Conservation (phyloP, 2,329 filamentous ascomycete species). For the Cytospora leucostoma region DNA sequence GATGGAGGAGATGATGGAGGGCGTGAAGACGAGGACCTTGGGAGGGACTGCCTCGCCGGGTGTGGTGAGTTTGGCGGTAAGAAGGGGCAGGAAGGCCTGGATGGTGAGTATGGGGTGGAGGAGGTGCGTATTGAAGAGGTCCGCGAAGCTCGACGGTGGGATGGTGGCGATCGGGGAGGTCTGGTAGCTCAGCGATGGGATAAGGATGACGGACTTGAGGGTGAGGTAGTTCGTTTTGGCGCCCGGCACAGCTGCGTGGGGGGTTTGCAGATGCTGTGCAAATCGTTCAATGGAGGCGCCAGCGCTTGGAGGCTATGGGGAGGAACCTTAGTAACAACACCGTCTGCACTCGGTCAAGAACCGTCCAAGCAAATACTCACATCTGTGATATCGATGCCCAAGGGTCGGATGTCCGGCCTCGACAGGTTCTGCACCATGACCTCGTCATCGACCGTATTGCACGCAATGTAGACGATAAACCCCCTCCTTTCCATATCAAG, state of each 20-base stretch:
- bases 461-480: slow-evolving; percentile 91
- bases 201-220: slow-evolving; percentile 78
- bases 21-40: slow-evolving; percentile 76
- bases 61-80: slow-evolving; percentile 62
- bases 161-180: slow-evolving; percentile 84
- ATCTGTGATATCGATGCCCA: slow-evolving; percentile 82
- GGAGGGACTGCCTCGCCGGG: slow-evolving; percentile 56
- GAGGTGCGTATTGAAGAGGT: slow-evolving; percentile 89
- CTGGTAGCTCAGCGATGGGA: slow-evolving; percentile 79
- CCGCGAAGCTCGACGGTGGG: slow-evolving; percentile 79
- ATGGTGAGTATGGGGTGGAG: slow-evolving; percentile 86
- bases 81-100: slow-evolving; percentile 83
- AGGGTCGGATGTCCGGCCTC: slow-evolving; percentile 77
- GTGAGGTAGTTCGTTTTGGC: slow-evolving; percentile 74
- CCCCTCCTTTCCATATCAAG: slow-evolving; percentile 87
- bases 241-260: slow-evolving; percentile 74
- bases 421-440: slow-evolving; percentile 72
- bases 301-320: slow-evolving; percentile 63
- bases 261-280: slow-evolving; percentile 68
- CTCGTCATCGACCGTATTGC: slow-evolving; percentile 83
- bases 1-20: slow-evolving; percentile 77
- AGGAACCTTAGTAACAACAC: neutral
- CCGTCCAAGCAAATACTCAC: slow-evolving; percentile 48
- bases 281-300: slow-evolving; percentile 72
- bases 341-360: slow-evolving; percentile 18